Evolutionary conservation across 495 filamentous ascomycete genomes (phyloP).

Genomic region (Patellaria atrata): DNA sequence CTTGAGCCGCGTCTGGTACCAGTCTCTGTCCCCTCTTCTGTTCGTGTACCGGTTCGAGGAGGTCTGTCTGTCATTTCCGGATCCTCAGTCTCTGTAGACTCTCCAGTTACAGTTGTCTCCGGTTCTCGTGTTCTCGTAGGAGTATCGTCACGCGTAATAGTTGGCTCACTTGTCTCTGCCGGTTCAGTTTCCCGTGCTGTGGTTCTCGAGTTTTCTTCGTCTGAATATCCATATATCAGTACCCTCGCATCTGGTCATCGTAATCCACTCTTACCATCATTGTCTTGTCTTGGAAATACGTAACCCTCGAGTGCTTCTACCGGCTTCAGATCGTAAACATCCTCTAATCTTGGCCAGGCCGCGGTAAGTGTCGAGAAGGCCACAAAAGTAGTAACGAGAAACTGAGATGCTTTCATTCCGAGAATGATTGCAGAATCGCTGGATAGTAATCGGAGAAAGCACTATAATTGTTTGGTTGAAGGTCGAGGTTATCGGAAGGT

Average conservation of each 20-base stretch:
- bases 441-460: too few relatives aligned
- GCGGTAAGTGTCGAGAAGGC: slow-evolving; percentile 23
- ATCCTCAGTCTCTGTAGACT: slow-evolving; percentile 1
- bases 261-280: slow-evolving; percentile 1
- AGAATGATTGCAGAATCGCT: background rate
- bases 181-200: slow-evolving; percentile 1
- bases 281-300: slow-evolving; percentile 18
- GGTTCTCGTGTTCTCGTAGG: background rate
- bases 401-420: slow-evolving; percentile 23
- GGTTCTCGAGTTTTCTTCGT: background rate
- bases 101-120: background rate
- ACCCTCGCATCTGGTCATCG: background rate
- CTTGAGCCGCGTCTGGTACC: background rate
- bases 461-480: too few relatives aligned
- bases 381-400: slow-evolving; percentile 21
- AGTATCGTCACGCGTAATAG: background rate
- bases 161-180: background rate
- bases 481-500: too few relatives aligned
- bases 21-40: slow-evolving; percentile 2
- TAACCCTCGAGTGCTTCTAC: slow-evolving; percentile 14
- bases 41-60: too few relatives aligned
- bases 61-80: slow-evolving; percentile 1
- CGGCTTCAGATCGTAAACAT: slow-evolving; percentile 16
- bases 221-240: slow-evolving; percentile 1
- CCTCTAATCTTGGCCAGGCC: slow-evolving; percentile 17